Evolutionary conservation across 768 basidiomycete genomes (phyloP).

Genomic region (Clathrus columnatus): DNA sequence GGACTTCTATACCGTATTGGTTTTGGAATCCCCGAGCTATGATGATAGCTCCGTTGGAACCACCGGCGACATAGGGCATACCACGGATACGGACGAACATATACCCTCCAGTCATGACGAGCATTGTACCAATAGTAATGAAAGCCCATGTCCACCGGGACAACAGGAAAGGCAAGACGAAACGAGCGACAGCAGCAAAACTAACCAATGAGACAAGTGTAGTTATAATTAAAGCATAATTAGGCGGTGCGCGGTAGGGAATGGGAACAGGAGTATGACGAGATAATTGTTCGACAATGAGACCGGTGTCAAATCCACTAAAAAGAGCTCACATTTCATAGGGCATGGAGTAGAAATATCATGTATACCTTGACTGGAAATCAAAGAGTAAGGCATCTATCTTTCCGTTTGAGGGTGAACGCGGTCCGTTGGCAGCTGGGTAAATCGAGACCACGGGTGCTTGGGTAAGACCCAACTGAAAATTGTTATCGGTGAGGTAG

Average conservation of each 20-base stretch:
- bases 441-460: conserved; percentile 82
- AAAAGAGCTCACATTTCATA: neutral
- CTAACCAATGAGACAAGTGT: conserved; percentile 37
- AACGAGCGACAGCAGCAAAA: conserved; percentile 43
- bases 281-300: conserved; percentile 69
- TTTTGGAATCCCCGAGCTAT: conserved; percentile 84
- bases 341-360: neutral
- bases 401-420: conserved; percentile 48
- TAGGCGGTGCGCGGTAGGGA: conserved; percentile 72
- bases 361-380: conserved; percentile 38
- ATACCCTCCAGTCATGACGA: conserved; percentile 85
- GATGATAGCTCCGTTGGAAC: conserved; percentile 51
- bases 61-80: conserved; percentile 53
- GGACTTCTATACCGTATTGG: conserved; percentile 89
- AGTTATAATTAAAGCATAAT: conserved; percentile 53
- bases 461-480: conserved; percentile 68
- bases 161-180: conserved; percentile 53
- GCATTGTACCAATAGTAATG: conserved; percentile 49
- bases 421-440: conserved; percentile 63
- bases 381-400: conserved; percentile 60
- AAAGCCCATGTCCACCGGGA: conserved; percentile 76
- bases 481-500: neutral
- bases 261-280: conserved; percentile 69
- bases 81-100: conserved; percentile 95
- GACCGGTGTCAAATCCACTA: conserved; percentile 78